Base-by-base conservation (phyloP, 768 basidiomycete species). In the Psilocybe tampanensis region DNA sequence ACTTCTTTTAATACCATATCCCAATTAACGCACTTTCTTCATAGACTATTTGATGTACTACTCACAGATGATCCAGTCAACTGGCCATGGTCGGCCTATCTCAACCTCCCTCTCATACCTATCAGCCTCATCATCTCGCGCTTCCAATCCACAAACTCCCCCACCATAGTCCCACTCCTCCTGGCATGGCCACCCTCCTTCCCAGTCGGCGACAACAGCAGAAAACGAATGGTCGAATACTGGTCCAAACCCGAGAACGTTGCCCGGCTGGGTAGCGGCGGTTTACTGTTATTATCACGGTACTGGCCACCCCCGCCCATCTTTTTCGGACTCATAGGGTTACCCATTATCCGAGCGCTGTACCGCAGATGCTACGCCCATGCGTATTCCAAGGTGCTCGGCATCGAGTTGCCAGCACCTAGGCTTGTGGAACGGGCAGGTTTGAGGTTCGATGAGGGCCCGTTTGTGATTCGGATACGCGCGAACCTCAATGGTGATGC, bases 51-150 rank as follows among this genome's bases (percentile, higher is more conserved):
- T 64, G 77, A 84, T 49, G 60, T 83, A 18, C 75, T 92, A 32
- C 70, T 92, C 15, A 84, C 88, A 0, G 80, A 88, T 58, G 86
- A 92, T 64, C 86, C 86, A 1, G 72, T 75, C 39, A 83, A 86
- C 52, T 93, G 91, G 91, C 86, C 88, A 1, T 86, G 85, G 83
- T 82, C 85, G 44, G 87, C 89, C 34, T 90, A 81, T 72, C 68
- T 90, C 66, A 87, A 92, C 67, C 83, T 93, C 15, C 89, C 89
- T 7, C 70, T 88, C 32, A 78, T 93, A 39, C 89, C 91, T 0
- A 67, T 90, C 43, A 78, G 81, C 23, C 84, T 93, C 59, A 76
- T 92, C 64, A 70, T 84, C 26, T 82, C 88, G 29, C 85, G 88
- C 39, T 77, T 85, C 42, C 76, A 78, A 53, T 41, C 73, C 18